phyloP scores from a whole-genome alignment of 176 grass and related monocot species.

The Lolium perenne region DNA sequence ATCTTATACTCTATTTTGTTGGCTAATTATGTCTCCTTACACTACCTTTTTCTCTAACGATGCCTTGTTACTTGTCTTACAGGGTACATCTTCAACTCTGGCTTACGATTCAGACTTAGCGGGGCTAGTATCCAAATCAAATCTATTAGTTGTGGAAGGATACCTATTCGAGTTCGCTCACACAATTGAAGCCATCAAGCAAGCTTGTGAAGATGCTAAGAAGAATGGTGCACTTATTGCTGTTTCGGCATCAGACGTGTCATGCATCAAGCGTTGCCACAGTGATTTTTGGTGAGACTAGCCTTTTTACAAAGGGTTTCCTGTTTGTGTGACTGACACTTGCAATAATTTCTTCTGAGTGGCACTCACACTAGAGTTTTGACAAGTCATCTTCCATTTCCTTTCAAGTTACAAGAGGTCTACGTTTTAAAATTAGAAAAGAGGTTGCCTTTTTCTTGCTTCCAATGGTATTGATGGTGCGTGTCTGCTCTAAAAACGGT shows the following conservation, averaged over 20 bases:
- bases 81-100: slow-evolving; percentile 88
- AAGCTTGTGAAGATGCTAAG: slow-evolving; percentile 86
- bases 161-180: slow-evolving; percentile 88
- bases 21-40: not conserved
- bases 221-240: slow-evolving; percentile 84
- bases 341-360: not conserved
- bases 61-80: slow-evolving; percentile 32
- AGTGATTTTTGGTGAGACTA: slow-evolving; percentile 80
- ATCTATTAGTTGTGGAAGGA: slow-evolving; percentile 81
- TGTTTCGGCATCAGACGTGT: slow-evolving; percentile 87
- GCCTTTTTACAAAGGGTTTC: not conserved
- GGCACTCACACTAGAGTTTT: not conserved
- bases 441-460: not conserved
- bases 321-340: slow-evolving; percentile 13
- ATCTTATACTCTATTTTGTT: not conserved
- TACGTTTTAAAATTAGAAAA: not conserved
- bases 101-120: slow-evolving; percentile 76
- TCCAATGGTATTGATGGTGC: not conserved
- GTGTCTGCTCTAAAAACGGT: not conserved
- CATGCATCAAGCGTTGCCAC: slow-evolving; percentile 89
- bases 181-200: slow-evolving; percentile 88
- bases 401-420: not conserved
- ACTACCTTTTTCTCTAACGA: slow-evolving; percentile 3
- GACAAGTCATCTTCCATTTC: not conserved
- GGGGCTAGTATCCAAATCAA: slow-evolving; percentile 78